Base-by-base conservation (phyloP, 2,329 filamentous ascomycete species). In the Trichophyton simii region DNA sequence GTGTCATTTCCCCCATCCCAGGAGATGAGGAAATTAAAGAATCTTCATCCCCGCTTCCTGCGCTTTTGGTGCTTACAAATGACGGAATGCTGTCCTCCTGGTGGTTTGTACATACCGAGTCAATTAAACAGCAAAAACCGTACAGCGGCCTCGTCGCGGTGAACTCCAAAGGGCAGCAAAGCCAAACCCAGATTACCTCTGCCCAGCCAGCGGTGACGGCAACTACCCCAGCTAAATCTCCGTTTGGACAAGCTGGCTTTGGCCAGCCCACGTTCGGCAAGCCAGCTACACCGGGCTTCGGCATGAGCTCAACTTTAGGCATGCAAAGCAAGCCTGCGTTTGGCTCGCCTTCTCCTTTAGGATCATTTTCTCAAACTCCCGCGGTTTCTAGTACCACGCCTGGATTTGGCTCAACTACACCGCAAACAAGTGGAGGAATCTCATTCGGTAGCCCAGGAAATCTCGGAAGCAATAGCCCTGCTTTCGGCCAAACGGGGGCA, bases 21-120 rank as follows among this genome's bases (percentile, higher is more conserved):
- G 81, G 83, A 0, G 87, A 94, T 64, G 87, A 94, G 64, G 87
- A 95, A 69, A 84, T 95, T 55, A 82, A 87, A 36, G 83, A 91
- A 68, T 95, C 91, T 3, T 81, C 86, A 0, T 85, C 84, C 0
- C 92, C 94, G 11, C 75, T 97, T 7, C 94, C 94, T 4, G 89
- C 86, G 9, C 79, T 96, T 48, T 87, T 94, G 80, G 81, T 90
- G 34, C 78, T 99, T 15, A 97, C 95, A 63, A 87, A 96, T 66
- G 89, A 96, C 69, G 94, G 94, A 65, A 77, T 95, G 8, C 78
- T 99, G 15, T 85, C 84, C 54, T 82, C 85, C 11, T 99, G 92
- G 91, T 96, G 92, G 89, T 76, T 97, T 50, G 82, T 97, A 20
- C 96, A 96, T 75, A 84, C 87, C 41, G 90, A 95, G 48, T 91